Conservation (phyloP, 345 rosid genomes). For the Turnera subulata region DNA sequence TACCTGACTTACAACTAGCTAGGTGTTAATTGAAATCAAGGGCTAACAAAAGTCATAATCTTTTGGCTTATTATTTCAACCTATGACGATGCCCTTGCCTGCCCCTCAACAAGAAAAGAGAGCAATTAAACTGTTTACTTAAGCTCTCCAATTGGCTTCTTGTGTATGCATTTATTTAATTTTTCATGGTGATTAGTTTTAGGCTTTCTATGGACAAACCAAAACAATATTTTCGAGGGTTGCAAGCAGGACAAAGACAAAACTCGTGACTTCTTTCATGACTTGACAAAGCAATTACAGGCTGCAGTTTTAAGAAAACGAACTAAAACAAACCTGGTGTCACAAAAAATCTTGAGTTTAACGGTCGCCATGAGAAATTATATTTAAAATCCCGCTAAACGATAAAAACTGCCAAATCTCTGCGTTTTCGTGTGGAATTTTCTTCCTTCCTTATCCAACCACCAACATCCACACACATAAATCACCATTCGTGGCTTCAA, state of each 20-base stretch:
- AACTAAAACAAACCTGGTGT: neutral
- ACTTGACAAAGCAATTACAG: neutral
- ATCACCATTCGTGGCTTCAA: constrained; percentile 31
- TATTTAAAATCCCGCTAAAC: neutral
- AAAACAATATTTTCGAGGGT: neutral
- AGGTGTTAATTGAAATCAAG: no score
- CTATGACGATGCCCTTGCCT: no score
- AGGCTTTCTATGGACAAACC: neutral
- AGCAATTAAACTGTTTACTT: no score
- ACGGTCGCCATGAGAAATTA: constrained; percentile 14
- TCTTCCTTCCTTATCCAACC: constrained; percentile 14
- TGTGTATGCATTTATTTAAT: no score
- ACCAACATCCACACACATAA: constrained; percentile 10
- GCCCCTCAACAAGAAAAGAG: no score
- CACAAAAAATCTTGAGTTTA: constrained; percentile 17
- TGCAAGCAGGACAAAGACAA: neutral
- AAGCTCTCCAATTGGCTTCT: no score
- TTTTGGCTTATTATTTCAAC: no score
- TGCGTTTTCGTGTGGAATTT: constrained; percentile 15
- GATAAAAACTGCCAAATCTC: constrained; percentile 18
- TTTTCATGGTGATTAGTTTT: no score
- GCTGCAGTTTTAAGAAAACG: neutral
- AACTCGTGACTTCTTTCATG: neutral
- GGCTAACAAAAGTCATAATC: no score
- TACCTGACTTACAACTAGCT: no score